Evolutionary conservation across 179 eudicot genomes (phyloP), one percentile per base, ranked within the genome.

Genomic region (Beta corolliflora): DNA sequence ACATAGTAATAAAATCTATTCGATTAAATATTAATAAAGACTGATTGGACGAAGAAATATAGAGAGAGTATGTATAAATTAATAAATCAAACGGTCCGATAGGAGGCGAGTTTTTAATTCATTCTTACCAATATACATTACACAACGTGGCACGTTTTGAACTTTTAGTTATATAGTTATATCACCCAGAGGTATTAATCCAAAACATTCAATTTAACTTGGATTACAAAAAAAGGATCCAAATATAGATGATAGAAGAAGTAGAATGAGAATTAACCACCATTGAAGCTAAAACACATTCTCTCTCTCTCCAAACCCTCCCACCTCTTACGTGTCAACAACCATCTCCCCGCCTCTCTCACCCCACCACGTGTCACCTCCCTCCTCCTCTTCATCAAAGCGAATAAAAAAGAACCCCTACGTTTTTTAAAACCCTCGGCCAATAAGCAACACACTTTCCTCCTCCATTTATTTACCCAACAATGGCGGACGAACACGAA

Each of bases 291-390:
- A 72, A 72, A 5, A 3, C 14, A 1, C 55, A 12, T 25, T 52
- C 18, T 71, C 75, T 71, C 75, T n/a, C 73, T 48, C 75, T 48
- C 16, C 75, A 14, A 69, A 69, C 53, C 18, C 2, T 16, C 75
- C 16, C 60, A n/a, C 45, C 46, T 78, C 86, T 61, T 82, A 84
- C 88, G 91, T 86, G 90, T 88, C 85, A 76, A 46, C 76, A 56
- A 64, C 86, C 84, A 86, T 72, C 79, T 81, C 72, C 41, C 23
- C 79, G 5, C 84, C 64, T 75, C 78, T 76, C 80, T 69, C 80
- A 46, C 45, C 81, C 83, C 85, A 81, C 85, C 94, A 90, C 91
- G 89, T 90, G 93, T 84, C 89, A 75, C 23, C 79, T 14, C 29
- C 71, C 36, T 19, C 36, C 67, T 50, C 44, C 41, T 44, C 11